phyloP scores from a whole-genome alignment of 2,329 filamentous ascomycete genomes.

The Phyllachora maydis region DNA sequence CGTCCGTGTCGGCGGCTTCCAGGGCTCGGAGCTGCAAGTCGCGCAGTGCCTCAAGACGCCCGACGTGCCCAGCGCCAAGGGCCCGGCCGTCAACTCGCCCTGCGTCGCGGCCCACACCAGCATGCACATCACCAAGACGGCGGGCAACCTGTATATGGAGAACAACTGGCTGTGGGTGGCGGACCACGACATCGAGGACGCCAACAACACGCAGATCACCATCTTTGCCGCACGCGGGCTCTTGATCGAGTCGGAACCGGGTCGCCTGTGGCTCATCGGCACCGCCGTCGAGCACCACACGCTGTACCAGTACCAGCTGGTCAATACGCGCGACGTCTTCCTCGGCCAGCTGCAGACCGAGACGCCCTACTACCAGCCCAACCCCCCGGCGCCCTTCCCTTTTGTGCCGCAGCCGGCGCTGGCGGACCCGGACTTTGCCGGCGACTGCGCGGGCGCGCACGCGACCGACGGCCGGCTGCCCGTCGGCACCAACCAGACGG shows the following conservation, averaged over 20 bases:
- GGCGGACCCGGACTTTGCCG: slow-evolving; percentile 29
- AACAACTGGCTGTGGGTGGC: slow-evolving; percentile 30
- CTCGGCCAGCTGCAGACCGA: slow-evolving; percentile 48
- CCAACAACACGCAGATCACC: slow-evolving; percentile 19
- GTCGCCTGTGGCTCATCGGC: slow-evolving; percentile 39
- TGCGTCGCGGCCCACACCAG: slow-evolving; percentile 17
- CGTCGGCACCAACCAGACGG: slow-evolving; percentile 4
- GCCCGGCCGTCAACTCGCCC: slow-evolving; percentile 9
- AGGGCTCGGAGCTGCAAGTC: slow-evolving; percentile 46
- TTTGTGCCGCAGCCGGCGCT: slow-evolving; percentile 22
- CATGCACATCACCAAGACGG: slow-evolving; percentile 18
- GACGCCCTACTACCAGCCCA: slow-evolving; percentile 51
- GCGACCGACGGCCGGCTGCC: too few relatives aligned
- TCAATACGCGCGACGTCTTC: slow-evolving; percentile 36
- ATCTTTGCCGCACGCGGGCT: slow-evolving; percentile 27
- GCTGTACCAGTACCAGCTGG: slow-evolving; percentile 49
- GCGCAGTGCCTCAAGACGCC: slow-evolving; percentile 41
- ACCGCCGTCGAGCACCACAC: slow-evolving; percentile 44
- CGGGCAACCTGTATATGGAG: slow-evolving; percentile 19
- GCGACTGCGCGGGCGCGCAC: slow-evolving; percentile 12
- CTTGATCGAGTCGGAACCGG: slow-evolving; percentile 19
- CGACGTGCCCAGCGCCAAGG: slow-evolving; percentile 3
- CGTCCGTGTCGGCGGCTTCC: slow-evolving; percentile 51
- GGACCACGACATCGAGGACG: slow-evolving; percentile 28
- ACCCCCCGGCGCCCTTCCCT: slow-evolving; percentile 33